Evolutionary conservation across 345 rosid genomes (phyloP), one percentile per base, ranked within the genome.

Genomic region (Schrenkiella parvula): DNA sequence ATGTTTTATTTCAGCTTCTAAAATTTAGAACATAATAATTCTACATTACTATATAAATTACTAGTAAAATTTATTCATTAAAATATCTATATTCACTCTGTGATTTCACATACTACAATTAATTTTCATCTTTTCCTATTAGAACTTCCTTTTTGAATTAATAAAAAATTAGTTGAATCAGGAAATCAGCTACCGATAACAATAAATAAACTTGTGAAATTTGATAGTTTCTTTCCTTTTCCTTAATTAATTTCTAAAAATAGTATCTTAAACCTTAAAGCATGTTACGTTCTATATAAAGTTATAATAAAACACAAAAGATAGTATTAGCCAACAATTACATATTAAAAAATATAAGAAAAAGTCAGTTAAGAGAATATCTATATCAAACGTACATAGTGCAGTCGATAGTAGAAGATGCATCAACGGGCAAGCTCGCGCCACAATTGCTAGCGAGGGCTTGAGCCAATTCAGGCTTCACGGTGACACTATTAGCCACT

Each of bases 381-480:
- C n/a, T n/a, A n/a, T 73, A 44, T 66, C 15, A 59, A 60, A 80
- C 74, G 18, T 61, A 88, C 90, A 82, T 86, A 61, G 82, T 85
- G 48, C 97, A 90, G 67, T 90, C 97, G 13, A 83, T 77, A 44
- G 74, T 84, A 15, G 95, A 57, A 17, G 95, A 81, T 53, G 87
- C 65, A 21, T 83, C 26, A 57, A 82, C 81, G 0, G 90, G 81
- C 69, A 85, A 66, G 38, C 26, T 82, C 76, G 87, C 84, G 8
- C 82, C 80, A 57, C 92, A 90, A 53, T 85, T 85, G 41, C 53
- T 51, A 2, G 95, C 88, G 32, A 88, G 86, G 38, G 84, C 80
- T 78, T 85, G 74, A 57, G 92, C 90, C 56, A 83, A 48, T 64
- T 85, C 83, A 22, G 82, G 10, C 8, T 84, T 87, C 6, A 83